These are phyloP conservation scores for Salmacisia buchloeana DNA, from an alignment of 1,284 basidiomycete species.

Conservation along the genomic window DNA sequence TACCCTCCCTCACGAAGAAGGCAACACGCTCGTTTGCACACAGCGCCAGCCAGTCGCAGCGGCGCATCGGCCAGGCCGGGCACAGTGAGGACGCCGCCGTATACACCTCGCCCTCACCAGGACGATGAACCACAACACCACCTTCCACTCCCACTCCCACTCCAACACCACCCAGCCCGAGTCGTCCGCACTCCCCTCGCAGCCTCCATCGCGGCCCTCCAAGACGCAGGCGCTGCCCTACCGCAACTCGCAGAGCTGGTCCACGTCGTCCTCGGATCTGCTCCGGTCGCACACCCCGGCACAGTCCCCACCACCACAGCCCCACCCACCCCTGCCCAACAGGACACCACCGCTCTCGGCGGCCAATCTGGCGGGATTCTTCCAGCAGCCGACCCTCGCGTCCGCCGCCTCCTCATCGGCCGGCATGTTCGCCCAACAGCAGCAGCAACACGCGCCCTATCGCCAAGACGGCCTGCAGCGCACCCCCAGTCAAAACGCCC, in stretches of 20 bases:
- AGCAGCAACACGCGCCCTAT: not conserved
- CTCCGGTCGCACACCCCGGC: not conserved
- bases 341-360: not conserved
- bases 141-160: not conserved
- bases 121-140: not conserved
- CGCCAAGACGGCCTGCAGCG: not conserved
- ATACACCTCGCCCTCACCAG: too few species aligned
- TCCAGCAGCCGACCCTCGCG: not conserved
- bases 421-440: not conserved
- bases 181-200: not conserved
- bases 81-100: too few species aligned
- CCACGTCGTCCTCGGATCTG: not conserved
- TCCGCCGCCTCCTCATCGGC: not conserved
- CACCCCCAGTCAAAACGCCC: not conserved
- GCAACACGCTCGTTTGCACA: too few species aligned
- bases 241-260: not conserved
- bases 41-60: too few species aligned
- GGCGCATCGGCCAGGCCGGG: too few species aligned
- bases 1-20: too few species aligned
- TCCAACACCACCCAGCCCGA: not conserved
- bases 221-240: not conserved
- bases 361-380: not conserved
- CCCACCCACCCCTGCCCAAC: not conserved
- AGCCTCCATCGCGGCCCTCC: not conserved
- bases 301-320: not conserved